Evolutionary conservation across 148 eudicot species (phyloP), one percentile per base, ranked within the genome.

Genomic region (Chenopodium formosanum): DNA sequence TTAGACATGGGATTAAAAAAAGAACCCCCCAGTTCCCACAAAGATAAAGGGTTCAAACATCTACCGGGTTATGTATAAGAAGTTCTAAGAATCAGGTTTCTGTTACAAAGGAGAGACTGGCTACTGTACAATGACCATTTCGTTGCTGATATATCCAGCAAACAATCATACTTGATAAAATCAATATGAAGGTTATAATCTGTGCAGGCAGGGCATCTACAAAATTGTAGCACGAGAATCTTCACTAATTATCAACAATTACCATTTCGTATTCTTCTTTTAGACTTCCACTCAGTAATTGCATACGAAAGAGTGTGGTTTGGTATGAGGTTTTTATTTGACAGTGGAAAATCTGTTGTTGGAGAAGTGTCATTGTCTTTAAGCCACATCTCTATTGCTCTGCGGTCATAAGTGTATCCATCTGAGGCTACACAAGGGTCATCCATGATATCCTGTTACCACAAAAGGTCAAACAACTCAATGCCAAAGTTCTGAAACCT

Each of bases 401-500:
- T 89, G 4, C 96, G 89, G 71, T 95, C 98, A 40, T 95, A 95
- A 0, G 98, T 90, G 86, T 91, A 93, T 37, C 98, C 98, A 76
- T 95, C 97, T 46, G 95, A 87, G 76, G 98, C 97, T 79, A 95
- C 97, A 76, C 91, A 90, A 48, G 98, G 98, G 70, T 95, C 97
- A 31, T 82, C 85, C 98, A 95, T 95, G 78, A 95, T 88, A 52
- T 86, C 90, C 97, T 94, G 90, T 44, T 81, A 23, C 82, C 72
- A 46, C 9, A 62, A 72, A 71, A 14, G 56, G 25, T 19, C 62
- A n/a, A 71, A 7, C 63, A 75, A 50, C 52, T 31, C 16, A 60
- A 25, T 56, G 50, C 44, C 27, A 13, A 17, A 73, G 27, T 62
- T 52, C 48, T 69, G 44, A 14, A 66, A 62, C 9, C 9, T 16